Conservation (phyloP, 768 basidiomycete species). For the Tulasnella sp. region DNA sequence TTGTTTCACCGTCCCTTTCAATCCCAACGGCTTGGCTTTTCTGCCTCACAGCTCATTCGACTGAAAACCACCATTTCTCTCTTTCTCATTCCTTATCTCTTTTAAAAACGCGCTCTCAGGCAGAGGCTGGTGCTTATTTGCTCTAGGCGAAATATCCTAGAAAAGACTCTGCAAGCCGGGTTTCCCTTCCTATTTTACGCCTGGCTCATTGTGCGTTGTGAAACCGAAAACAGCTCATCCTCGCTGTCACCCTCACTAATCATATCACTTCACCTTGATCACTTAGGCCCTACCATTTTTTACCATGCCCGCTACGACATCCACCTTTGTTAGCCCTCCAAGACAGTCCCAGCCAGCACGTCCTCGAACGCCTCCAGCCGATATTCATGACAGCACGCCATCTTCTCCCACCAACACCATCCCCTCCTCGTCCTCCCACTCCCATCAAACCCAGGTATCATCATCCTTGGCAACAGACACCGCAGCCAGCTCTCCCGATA, state of each 20-base stretch:
- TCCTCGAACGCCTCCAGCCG: conserved; percentile 6
- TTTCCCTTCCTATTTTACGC: not conserved
- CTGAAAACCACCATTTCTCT: not conserved
- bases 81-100: not conserved
- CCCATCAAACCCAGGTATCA: conserved; percentile 3
- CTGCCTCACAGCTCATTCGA: not conserved
- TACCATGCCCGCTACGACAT: not conserved
- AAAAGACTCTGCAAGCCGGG: not conserved
- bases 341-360: not conserved
- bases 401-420: conserved; percentile 12
- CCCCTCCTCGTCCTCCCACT: not conserved
- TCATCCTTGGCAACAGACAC: conserved; percentile 2
- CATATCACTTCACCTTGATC: not conserved
- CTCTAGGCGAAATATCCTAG: not conserved
- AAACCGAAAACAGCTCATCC: not conserved
- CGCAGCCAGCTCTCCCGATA: conserved; percentile 13
- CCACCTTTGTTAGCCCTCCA: not conserved
- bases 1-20: conserved; percentile 6
- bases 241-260: not conserved
- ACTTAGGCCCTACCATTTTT: not conserved
- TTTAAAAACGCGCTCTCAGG: not conserved
- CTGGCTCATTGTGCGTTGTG: not conserved
- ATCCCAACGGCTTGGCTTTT: conserved; percentile 5
- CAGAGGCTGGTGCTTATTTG: not conserved
- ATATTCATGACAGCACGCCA: conserved; percentile 7